Conservation (phyloP, 2,329 filamentous ascomycete species). For the Colletotrichum orbiculare region DNA sequence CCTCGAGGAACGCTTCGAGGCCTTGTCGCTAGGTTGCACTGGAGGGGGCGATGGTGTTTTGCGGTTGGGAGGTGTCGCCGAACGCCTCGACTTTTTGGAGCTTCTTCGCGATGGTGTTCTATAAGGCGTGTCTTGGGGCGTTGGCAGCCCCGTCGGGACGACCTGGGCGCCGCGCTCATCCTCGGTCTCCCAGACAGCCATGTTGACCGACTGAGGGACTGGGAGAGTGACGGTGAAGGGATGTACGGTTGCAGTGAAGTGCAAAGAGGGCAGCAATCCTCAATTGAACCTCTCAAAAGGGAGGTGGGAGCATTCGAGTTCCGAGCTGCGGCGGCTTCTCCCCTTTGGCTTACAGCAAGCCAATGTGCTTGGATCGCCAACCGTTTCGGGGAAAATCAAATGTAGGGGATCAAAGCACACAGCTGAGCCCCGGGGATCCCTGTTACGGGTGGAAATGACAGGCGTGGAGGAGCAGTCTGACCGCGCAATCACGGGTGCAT, state of each 20-base stretch:
- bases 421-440: slow-evolving; percentile 33
- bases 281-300: slow-evolving; percentile 30
- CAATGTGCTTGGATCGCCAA: slow-evolving; percentile 34
- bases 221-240: slow-evolving; percentile 12
- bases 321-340: background rate
- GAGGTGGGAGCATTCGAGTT: slow-evolving; percentile 29
- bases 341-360: slow-evolving; percentile 20
- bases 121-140: slow-evolving; percentile 78
- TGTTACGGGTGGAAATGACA: slow-evolving; percentile 34
- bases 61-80: slow-evolving; percentile 69
- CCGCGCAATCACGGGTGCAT: slow-evolving; percentile 35
- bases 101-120: slow-evolving; percentile 75
- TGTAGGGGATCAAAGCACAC: slow-evolving; percentile 37
- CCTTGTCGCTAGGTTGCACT: slow-evolving; percentile 53
- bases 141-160: slow-evolving; percentile 69
- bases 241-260: slow-evolving; percentile 4
- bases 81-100: slow-evolving; percentile 72
- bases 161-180: slow-evolving; percentile 69
- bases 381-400: slow-evolving; percentile 30
- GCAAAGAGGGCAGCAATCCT: slow-evolving; percentile 15
- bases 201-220: slow-evolving; percentile 46
- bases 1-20: slow-evolving; percentile 63
- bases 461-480: slow-evolving; percentile 29
- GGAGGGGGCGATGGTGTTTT: slow-evolving; percentile 69
- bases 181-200: slow-evolving; percentile 72